Percentiles rank a stretch among this genome's conserved stretches.
Conservation (phyloP, 345 rosid species). For the Rhizophora apiculata region DNA sequence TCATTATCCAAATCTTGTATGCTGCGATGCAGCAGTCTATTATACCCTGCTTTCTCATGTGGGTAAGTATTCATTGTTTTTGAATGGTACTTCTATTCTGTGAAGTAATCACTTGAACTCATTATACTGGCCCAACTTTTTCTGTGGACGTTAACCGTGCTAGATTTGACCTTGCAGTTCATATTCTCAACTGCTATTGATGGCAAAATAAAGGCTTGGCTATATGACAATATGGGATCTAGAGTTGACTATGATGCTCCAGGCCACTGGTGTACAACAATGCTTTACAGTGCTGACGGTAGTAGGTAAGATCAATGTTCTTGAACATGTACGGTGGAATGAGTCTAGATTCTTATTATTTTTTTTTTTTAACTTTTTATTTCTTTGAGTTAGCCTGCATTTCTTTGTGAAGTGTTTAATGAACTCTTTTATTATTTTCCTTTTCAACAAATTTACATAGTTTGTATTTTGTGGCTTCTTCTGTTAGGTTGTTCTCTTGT, state of each 20-base stretch:
- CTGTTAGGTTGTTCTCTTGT: slow-evolving; percentile 75
- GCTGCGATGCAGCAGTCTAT: too few species aligned
- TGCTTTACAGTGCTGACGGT: slow-evolving; percentile 89
- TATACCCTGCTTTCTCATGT: too few species aligned
- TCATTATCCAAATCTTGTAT: too few species aligned
- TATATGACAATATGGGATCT: slow-evolving; percentile 74
- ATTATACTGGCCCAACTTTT: background rate
- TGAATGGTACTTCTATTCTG: too few species aligned
- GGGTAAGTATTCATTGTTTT: too few species aligned
- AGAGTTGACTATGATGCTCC: slow-evolving; percentile 87
- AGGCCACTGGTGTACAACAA: slow-evolving; percentile 70
- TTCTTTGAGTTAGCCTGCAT: background rate
- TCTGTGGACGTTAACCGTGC: slow-evolving; percentile 12
- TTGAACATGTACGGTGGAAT: background rate
- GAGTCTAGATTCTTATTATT: background rate
- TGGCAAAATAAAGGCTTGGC: slow-evolving; percentile 92
- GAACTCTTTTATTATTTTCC: background rate
- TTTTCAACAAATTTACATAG: background rate
- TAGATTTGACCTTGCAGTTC: slow-evolving; percentile 43
- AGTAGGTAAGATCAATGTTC: slow-evolving; percentile 45
- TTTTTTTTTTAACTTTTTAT: background rate
- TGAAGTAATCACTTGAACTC: background rate
- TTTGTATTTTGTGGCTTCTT: slow-evolving; percentile 9
- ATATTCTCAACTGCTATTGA: slow-evolving; percentile 74
- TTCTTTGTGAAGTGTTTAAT: background rate